Base-by-base conservation (phyloP, 305 asterid genomes). In the Fraxinus xanthoxyloides region DNA sequence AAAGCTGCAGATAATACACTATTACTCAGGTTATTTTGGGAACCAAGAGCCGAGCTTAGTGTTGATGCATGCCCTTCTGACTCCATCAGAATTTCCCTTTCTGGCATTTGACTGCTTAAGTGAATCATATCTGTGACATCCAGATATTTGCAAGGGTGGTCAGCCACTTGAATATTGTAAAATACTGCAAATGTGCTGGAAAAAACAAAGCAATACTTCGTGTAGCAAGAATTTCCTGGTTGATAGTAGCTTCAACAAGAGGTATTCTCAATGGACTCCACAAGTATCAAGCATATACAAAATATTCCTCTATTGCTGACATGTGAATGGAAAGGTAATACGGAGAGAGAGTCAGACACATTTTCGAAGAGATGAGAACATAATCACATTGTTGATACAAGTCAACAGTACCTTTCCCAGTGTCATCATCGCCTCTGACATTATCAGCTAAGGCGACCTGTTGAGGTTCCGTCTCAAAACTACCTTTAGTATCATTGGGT, bases 61-160 rank as follows among this genome's bases (percentile, higher is more conserved):
- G 90, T 85, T 77, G 94, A 87, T 51, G 80, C 85, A 72, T 87
- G 90, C 79, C 89, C 92, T 83, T 92, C 96, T 75, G 93, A 83
- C 87, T 89, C 98, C 83, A 90, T 65, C 15, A 85, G 38, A 75
- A 85, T 79, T 83, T 88, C 95, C 86, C 70, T 88, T 82, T 89
- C 98, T 54, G 85, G 86, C 48, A 74, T 82, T 89, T 88, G 93
- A 84, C 89, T 87, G 80, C 85, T 85, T 74, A 70, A 72, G 82
- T 87, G 72, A 82, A 65, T 84, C 82, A 74, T 86, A 85, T 90
- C 98, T 93, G 95, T 81, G 77, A 56, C 85, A 87, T 81, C 36
- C 82, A 81, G 79, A 80, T 75, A 70, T 12, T 26, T 76, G 79
- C 80, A 75, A 81, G 88, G 75, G 67, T 36, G 32, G 34, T 46